phyloP scores from a whole-genome alignment of 2,329 filamentous ascomycete genomes.

The Dactylonectria estremocensis region DNA sequence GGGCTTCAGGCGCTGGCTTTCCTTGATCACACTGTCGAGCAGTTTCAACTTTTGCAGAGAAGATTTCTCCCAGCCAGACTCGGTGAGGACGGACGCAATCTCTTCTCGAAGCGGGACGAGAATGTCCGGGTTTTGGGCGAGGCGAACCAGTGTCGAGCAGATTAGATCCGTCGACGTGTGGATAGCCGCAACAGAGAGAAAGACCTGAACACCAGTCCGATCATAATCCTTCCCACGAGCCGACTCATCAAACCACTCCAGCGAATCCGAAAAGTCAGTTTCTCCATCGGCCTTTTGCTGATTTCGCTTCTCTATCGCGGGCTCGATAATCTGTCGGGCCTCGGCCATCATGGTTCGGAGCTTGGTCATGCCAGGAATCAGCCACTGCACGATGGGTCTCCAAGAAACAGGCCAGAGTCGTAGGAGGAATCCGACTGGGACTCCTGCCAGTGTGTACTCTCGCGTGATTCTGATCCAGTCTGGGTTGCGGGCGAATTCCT shows the following conservation, averaged over 20 bases:
- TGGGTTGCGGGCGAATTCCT: slow-evolving; percentile 10
- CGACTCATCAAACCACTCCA: slow-evolving; percentile 19
- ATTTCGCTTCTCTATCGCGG: background rate
- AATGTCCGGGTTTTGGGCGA: slow-evolving; percentile 7
- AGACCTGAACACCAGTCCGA: slow-evolving; percentile 8
- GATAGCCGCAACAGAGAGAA: slow-evolving; percentile 10
- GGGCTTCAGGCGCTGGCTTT: slow-evolving; percentile 19
- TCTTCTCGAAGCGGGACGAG: slow-evolving; percentile 7
- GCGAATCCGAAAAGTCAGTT: background rate
- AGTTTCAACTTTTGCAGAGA: slow-evolving; percentile 12
- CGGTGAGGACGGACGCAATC: background rate
- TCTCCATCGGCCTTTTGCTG: background rate
- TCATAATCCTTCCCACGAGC: slow-evolving; percentile 4
- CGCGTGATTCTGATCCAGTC: slow-evolving; percentile 17
- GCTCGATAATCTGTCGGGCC: slow-evolving; percentile 1
- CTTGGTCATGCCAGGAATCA: slow-evolving; percentile 3
- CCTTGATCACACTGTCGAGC: slow-evolving; percentile 14
- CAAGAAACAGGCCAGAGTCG: background rate
- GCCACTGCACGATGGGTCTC: slow-evolving; percentile 14
- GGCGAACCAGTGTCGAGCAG: slow-evolving; percentile 7
- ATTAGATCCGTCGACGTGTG: slow-evolving; percentile 12
- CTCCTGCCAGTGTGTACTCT: background rate
- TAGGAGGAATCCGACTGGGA: background rate
- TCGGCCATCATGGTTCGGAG: slow-evolving; percentile 1
- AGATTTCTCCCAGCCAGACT: slow-evolving; percentile 13